Evolutionary conservation across 2,329 filamentous ascomycete species (phyloP), one percentile per base, ranked within the genome.

Genomic region (Epichloe coenophiala): DNA sequence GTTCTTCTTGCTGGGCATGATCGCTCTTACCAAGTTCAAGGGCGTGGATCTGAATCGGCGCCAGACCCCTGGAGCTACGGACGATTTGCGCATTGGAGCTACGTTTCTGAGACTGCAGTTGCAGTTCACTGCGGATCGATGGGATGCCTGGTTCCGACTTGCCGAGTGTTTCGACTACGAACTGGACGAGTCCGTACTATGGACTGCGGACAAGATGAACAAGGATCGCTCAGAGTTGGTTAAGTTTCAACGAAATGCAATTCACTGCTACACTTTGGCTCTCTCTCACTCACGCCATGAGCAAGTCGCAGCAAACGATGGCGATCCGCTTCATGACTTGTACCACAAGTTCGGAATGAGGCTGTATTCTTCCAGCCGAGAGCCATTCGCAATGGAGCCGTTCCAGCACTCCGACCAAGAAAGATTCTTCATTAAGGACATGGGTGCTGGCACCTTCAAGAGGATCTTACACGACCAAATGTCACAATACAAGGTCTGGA

Each of bases 161-260:
- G 89, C 84, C 0, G 88, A 95, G 64, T 88, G 86, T 46, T 90
- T 88, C 60, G 89, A 95, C 65, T 84, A 87, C 47, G 88, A 94
- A 59, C 71, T 95, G 13, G 89, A 95, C 55, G 89, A 95, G 64
- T 80, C 83, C 6, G 86, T 94, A 5, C 78, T 90, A 5, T 95
- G 89, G 89, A 86, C 84, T 19, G 86, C 88, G 1, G 88, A 95
- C 58, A 95, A 94, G 66, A 83, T 95, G 68, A 95, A 95, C 67
- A 91, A 86, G 62, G 84, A 85, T 59, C 81, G 85, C 50, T 70
- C 72, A 4, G 88, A 94, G 52, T 68, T 95, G 43, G 77, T 88
- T 23, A 81, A 80, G 48, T 78, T 86, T 54, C 88, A 95, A 63
- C 80, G 88, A 35, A 81, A 80, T 59, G 83, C 88, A 1, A 90